Evolutionary conservation across 331 rosid genomes (phyloP), one percentile per base, ranked within the genome.

Genomic region (Cydonia oblonga): DNA sequence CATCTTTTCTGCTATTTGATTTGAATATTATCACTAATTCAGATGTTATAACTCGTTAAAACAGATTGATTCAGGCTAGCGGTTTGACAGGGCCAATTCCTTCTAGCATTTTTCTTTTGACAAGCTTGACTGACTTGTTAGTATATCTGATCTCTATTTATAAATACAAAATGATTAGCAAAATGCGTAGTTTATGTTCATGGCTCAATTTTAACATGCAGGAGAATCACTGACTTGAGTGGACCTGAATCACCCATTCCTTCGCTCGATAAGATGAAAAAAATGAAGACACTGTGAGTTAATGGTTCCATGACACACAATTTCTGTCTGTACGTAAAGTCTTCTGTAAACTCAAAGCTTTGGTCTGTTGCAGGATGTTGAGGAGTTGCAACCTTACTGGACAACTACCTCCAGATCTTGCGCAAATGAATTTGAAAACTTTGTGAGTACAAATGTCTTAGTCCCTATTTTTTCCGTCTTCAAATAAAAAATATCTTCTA

Each of bases 11-110:
- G 53, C 12, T 30, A 33, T 22, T n/a, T 35, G 51, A 69, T 49
- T 71, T 19, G 18, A 19, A 28, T 68, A 56, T 51, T 52, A 54
- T 71, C 44, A 5, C 56, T 78, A 35, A 22, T 35, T 72, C 51
- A 7, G 2, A 52, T 29, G 20, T 28, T 20, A n/a, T 62, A 60
- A 73, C 75, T 72, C 25, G 25, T 54, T 25, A 51, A 69, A 75
- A 68, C 85, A 93, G 98, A 28, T 53, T 19, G 15, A 86, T 90
- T 72, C 84, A 85, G 57, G 98, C 86, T 22, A 87, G 95, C 78
- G 96, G 97, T 49, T 68, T 90, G 78, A 89, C 78, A 8, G 98
- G 96, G 59, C 93, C 97, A 63, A 85, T 93, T 78, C 97, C 97
- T 79, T 28, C 77, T 12, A 77, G 54, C 75, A 84, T 89, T 71